Evolutionary conservation across 1,139 yeast species (phyloP), one percentile per base, ranked within the genome.

Genomic region (Saccharomyces pastorianus): DNA sequence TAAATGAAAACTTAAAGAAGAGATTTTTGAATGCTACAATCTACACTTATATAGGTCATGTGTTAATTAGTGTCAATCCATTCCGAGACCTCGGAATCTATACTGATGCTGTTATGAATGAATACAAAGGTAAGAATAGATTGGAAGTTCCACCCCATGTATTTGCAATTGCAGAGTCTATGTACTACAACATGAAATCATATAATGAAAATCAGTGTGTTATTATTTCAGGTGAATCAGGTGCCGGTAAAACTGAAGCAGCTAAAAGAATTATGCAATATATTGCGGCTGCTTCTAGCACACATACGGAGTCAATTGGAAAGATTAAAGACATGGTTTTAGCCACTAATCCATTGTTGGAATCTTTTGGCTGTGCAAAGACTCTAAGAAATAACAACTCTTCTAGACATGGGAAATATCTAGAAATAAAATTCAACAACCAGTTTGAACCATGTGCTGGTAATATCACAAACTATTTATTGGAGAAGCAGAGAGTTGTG

Each of bases 111-210:
- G 83, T 85, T 9, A 75, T 93, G 64, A 79, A 83, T 57, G 76
- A 85, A 49, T 95, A 95, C 68, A 83, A 84, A 70, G 97, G 96
- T 56, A 89, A 91, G 70, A 95, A 93, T 71, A 77, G 99, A 66
- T 76, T 95, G 59, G 99, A 95, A 71, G 96, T 88, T 34, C 96
- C 98, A n/a, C 99, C 99, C 6, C 99, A 95, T 73, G 99, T 95
- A 47, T 95, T 86, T 72, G 96, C 98, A 51, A 91, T 93, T 65
- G 99, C 99, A 23, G 99, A 95, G 71, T 76, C 95, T 41, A 91
- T 95, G 96, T 93, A 86, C 72, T 93, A 95, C 73, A 88, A 91
- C 70, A 81, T 95, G 84, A 91, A 91, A 72, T 86, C 96, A 0
- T 95, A 95, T 71, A 83, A 88, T 55, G 99, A 95, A 65, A 90